Percentiles rank a stretch among this genome's conserved stretches.
Evolutionary conservation across 1,139 yeast species (phyloP).

Genomic region (Spathaspora sp.): DNA sequence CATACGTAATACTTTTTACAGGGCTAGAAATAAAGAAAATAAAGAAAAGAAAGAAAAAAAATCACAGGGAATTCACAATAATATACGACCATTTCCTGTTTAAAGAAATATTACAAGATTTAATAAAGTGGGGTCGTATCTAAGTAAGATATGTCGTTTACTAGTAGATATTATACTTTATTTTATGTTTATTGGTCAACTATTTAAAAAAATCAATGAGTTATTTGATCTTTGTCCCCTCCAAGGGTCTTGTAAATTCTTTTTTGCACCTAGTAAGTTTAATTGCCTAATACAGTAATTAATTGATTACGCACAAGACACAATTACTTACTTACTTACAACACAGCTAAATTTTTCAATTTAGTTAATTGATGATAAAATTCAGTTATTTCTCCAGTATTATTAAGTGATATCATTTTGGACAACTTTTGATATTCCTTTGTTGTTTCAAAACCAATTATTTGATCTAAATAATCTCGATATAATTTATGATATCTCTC

Average conservation of each 20-base stretch:
- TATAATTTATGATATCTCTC: slow-evolving; percentile 14
- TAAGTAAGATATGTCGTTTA: background rate
- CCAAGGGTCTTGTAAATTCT: background rate
- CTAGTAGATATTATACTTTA: background rate
- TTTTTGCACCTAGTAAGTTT: background rate
- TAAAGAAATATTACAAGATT: background rate
- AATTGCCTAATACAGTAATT: background rate
- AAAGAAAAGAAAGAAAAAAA: background rate
- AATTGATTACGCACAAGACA: background rate
- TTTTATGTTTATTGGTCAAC: background rate
- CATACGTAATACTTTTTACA: background rate
- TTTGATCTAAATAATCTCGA: slow-evolving; percentile 14
- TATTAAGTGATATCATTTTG: slow-evolving; percentile 1
- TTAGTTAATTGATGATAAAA: slow-evolving; percentile 14
- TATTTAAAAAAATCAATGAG: background rate
- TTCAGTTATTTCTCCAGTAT: slow-evolving; percentile 11
- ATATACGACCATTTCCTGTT: background rate
- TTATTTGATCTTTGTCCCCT: background rate
- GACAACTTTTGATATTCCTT: slow-evolving; percentile 12
- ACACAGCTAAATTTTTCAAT: slow-evolving; percentile 11
- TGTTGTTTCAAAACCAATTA: slow-evolving; percentile 12
- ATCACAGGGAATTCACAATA: background rate
- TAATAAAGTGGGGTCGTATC: background rate
- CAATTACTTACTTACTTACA: background rate
- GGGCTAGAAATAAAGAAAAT: too few relatives aligned